A percentile compares a stretch with the other conserved stretches of the same genome.
Conservation (phyloP, 148 eudicot genomes). For the Chenopodium formosanum region DNA sequence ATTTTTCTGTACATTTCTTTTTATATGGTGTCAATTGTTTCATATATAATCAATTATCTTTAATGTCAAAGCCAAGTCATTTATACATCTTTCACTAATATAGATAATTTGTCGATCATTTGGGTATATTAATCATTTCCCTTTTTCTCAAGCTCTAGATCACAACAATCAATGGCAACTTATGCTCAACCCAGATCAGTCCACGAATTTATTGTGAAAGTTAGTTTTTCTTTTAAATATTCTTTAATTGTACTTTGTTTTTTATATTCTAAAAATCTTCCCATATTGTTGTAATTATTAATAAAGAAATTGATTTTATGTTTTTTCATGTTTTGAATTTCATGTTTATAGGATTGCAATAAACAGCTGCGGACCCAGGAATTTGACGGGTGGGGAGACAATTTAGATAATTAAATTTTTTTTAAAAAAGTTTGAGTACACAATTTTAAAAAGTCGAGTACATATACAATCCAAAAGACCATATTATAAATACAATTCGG, state of each 20-base stretch:
- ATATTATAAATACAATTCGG: too few species aligned
- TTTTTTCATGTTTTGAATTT: too few species aligned
- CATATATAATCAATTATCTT: neutral
- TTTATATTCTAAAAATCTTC: too few species aligned
- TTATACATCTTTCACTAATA: constrained; percentile 17
- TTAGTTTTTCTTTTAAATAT: neutral
- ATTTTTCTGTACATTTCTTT: too few species aligned
- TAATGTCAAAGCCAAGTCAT: constrained; percentile 20
- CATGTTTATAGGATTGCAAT: neutral
- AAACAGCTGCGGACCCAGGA: too few species aligned
- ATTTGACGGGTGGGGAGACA: too few species aligned
- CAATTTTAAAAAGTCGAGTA: too few species aligned
- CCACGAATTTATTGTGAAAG: constrained; percentile 49
- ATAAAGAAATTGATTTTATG: too few species aligned
- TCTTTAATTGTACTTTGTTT: neutral
- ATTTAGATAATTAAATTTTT: too few species aligned
- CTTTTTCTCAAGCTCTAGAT: constrained; percentile 10
- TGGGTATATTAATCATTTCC: constrained; percentile 17
- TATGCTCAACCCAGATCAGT: constrained; percentile 36
- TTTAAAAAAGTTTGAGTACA: too few species aligned
- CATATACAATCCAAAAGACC: too few species aligned
- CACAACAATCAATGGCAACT: constrained; percentile 31
- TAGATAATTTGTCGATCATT: neutral
- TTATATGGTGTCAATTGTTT: constrained; percentile 7
- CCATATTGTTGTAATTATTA: neutral